phyloP scores from a whole-genome alignment of 2,329 filamentous ascomycete genomes.

The Clarireedia paspali region DNA sequence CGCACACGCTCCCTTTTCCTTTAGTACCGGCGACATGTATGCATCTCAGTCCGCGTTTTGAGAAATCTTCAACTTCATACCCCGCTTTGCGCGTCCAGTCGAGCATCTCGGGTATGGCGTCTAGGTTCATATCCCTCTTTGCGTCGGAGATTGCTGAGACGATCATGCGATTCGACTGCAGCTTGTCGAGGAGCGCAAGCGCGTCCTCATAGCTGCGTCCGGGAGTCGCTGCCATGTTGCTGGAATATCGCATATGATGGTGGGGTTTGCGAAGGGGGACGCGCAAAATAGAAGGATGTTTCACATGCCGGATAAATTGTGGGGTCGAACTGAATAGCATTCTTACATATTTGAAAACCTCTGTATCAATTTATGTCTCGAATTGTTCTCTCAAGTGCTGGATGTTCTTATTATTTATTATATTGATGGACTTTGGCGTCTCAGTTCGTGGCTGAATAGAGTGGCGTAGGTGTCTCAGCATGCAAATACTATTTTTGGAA shows the following conservation, averaged over 20 bases:
- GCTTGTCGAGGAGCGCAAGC: conserved; percentile 17
- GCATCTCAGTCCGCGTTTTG: conserved; percentile 26
- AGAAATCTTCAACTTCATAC: conserved; percentile 19
- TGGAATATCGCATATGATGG: not conserved
- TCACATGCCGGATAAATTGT: not conserved
- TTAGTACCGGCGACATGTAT: conserved; percentile 92
- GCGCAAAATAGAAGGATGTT: not conserved
- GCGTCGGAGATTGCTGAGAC: conserved; percentile 16
- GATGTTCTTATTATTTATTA: no score
- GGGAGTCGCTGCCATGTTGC: not conserved
- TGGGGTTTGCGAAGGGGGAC: not conserved
- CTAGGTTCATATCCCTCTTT: conserved; percentile 16
- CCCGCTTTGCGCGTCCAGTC: conserved; percentile 26
- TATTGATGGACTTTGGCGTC: no score
- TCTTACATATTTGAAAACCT: not conserved
- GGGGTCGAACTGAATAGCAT: not conserved
- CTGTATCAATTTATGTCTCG: not conserved
- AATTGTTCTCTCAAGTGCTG: no score
- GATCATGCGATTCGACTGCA: conserved; percentile 25
- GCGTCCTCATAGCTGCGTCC: conserved; percentile 18
- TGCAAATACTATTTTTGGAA: no score
- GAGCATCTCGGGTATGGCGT: conserved; percentile 29
- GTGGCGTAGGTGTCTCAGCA: no score
- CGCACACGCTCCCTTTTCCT: conserved; percentile 68
- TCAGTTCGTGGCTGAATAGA: no score